Base-by-base conservation (phyloP, 2,329 filamentous ascomycete species). In the Periconia sp. region DNA sequence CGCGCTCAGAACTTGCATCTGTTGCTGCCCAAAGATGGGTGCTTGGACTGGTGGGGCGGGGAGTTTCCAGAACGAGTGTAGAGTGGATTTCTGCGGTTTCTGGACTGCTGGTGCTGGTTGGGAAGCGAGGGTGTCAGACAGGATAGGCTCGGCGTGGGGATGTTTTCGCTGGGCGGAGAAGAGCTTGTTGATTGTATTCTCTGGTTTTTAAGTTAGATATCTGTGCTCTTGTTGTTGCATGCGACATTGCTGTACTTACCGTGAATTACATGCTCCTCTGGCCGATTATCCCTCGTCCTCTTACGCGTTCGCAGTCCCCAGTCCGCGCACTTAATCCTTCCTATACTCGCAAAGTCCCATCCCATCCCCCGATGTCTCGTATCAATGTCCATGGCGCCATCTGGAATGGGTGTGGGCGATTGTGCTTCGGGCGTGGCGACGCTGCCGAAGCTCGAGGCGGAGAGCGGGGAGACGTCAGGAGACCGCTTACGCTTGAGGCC, bases 401-500 rank as follows among this genome's bases (percentile, higher is more conserved):
- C 40, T 2, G 55, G 50, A 9, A 56, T 48, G 4, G 51, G 59
- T 6, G 47, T 52, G 9, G 65, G 65, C 16, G 59, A 61, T 28
- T 63, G 63, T 11, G 63, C 52, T 23, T 63, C 57, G 25, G 63
- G 60, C 21, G 64, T 66, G 10, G 61, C 59, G 33, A 64, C 22
- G 40, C 63, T 31, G 41, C 61, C 56, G 44, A 65, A 63, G 62
- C 66, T 71, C 44, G 68, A 69, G 24, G 70, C 65, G 30, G 75
- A 72, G 24, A 73, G 59, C 13, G 76, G 72, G 12, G 78, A 74
- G 50, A 75, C 73, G 29, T 70, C 63, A 31, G 56, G 52, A 23
- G 79, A 80, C 31, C 80, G 78, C 63, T 84, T 84, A 60, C 81
- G 80, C 64, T 84, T 84, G 63, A 78, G 69, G 16, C 73, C 70